phyloP scores from a whole-genome alignment of 192 early-diverging fungal species.

The Rhizoclosmatium sp. region DNA sequence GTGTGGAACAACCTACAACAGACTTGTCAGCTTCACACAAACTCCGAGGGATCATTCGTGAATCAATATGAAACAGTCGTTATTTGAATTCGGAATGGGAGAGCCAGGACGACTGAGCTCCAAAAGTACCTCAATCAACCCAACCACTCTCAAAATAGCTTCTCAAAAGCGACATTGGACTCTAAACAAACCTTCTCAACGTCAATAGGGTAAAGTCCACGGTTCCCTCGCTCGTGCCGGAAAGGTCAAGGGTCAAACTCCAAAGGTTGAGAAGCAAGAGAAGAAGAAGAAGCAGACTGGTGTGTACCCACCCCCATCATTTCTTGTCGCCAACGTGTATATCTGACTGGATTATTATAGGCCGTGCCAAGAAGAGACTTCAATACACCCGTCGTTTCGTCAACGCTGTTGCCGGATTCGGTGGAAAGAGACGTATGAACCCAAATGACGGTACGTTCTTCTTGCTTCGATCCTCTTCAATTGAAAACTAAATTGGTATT shows the following conservation, averaged over 20 bases:
- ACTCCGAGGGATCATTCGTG: too few species aligned
- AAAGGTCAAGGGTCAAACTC: slow-evolving; percentile 99
- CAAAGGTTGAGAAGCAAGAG: slow-evolving; percentile 97
- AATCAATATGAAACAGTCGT: too few species aligned
- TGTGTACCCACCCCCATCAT: neutral
- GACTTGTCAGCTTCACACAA: too few species aligned
- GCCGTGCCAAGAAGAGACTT: slow-evolving; percentile 97
- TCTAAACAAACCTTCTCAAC: too few species aligned
- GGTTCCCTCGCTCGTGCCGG: slow-evolving; percentile 99
- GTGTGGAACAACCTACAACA: too few species aligned
- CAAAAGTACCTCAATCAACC: too few species aligned
- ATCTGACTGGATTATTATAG: slow-evolving; percentile 38
- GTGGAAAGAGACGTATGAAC: slow-evolving; percentile 84
- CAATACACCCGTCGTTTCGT: slow-evolving; percentile 98
- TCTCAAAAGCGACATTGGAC: too few species aligned
- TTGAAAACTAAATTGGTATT: neutral
- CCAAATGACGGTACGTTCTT: slow-evolving; percentile 29
- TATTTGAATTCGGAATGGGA: too few species aligned
- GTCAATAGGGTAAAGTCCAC: slow-evolving; percentile 96
- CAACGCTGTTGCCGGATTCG: slow-evolving; percentile 85
- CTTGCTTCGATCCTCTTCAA: neutral
- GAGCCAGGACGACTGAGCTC: too few species aligned
- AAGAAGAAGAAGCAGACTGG: slow-evolving; percentile 91
- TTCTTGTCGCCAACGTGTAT: too few species aligned
- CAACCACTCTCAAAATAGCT: too few species aligned